phyloP scores from a whole-genome alignment of 116 monocot species.

The Dioscorea cayenensis region DNA sequence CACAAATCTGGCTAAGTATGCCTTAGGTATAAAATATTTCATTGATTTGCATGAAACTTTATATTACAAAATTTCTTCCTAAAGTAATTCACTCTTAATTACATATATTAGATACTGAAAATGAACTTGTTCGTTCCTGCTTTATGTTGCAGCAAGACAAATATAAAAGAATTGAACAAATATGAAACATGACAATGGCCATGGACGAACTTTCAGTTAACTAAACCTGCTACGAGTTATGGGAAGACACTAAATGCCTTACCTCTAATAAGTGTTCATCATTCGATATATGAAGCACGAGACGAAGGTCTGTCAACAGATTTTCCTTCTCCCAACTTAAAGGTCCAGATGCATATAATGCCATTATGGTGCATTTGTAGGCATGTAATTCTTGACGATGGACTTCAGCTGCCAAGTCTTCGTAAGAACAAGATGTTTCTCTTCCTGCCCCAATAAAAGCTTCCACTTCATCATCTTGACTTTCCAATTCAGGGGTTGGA shows the following conservation, averaged over 20 bases:
- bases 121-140: neutral
- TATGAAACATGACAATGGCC: slow-evolving; percentile 3
- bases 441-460: slow-evolving; percentile 20
- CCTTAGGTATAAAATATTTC: neutral
- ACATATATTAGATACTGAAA: neutral
- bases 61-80: slow-evolving; percentile 1
- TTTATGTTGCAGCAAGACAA: slow-evolving; percentile 7
- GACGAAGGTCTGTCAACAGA: slow-evolving; percentile 70
- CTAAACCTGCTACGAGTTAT: slow-evolving; percentile 1
- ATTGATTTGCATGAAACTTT: neutral
- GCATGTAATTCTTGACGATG: slow-evolving; percentile 63
- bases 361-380: slow-evolving; percentile 47
- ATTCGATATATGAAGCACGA: slow-evolving; percentile 67
- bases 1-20: neutral
- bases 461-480: slow-evolving; percentile 28
- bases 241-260: slow-evolving; percentile 27
- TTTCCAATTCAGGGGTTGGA: slow-evolving; percentile 14
- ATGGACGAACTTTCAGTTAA: neutral
- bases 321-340: slow-evolving; percentile 84
- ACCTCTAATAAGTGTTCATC: slow-evolving; percentile 61
- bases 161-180: neutral
- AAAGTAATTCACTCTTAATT: neutral
- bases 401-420: slow-evolving; percentile 19
- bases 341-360: slow-evolving; percentile 58
- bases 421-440: slow-evolving; percentile 10